Evolutionary conservation across 2,329 filamentous ascomycete species (phyloP).

Genomic region (Stachybotrys chlorohalonatus): DNA sequence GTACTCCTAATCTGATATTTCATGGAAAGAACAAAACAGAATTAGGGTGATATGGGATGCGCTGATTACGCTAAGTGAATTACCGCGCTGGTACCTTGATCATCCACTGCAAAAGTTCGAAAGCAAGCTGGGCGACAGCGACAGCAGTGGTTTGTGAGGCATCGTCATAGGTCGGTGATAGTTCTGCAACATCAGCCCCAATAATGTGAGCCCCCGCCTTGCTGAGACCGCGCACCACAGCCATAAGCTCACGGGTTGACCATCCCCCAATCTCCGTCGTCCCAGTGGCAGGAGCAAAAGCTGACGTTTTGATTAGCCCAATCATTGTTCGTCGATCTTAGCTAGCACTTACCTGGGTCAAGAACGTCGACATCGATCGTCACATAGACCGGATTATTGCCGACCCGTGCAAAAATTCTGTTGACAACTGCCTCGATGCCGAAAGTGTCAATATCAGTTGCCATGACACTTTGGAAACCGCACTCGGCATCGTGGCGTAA

Average conservation of each 20-base stretch:
- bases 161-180: constrained; percentile 74
- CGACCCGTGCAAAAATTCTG: constrained; percentile 58
- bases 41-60: background rate
- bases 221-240: constrained; percentile 60
- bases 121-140: constrained; percentile 71
- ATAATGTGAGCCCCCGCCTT: constrained; percentile 66
- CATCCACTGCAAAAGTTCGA: constrained; percentile 69
- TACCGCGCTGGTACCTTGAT: constrained; percentile 33
- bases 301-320: background rate
- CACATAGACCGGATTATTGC: constrained; percentile 65
- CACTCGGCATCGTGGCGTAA: constrained; percentile 11
- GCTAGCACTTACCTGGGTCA: constrained; percentile 40
- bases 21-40: background rate
- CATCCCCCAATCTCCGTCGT: constrained; percentile 81
- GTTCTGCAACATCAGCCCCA: constrained; percentile 79
- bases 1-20: background rate
- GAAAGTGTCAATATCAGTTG: constrained; percentile 63
- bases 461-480: constrained; percentile 11
- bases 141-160: constrained; percentile 68
- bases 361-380: constrained; percentile 71
- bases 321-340: background rate
- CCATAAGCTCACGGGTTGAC: constrained; percentile 74
- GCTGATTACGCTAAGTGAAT: background rate
- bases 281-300: constrained; percentile 49
- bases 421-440: constrained; percentile 58